Evolutionary conservation across 2,329 filamentous ascomycete species (phyloP).

Genomic region (Xylaria sp.): DNA sequence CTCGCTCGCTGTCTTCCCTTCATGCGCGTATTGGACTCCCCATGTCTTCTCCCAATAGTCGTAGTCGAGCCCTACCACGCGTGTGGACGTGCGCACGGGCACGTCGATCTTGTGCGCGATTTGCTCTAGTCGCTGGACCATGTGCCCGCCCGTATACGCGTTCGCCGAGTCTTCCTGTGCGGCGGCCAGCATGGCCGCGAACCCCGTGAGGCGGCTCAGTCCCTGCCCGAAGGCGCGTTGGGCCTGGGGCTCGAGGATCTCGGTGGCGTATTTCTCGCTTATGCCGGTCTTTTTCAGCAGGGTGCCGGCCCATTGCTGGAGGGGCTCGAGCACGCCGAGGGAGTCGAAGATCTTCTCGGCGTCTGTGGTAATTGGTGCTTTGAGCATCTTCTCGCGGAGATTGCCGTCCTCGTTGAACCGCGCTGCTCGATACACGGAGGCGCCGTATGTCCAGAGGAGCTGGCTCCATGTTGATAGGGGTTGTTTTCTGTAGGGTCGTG

Average conservation of each 20-base stretch:
- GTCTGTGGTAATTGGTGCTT: conserved; percentile 20
- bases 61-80: not conserved
- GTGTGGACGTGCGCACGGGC: conserved; percentile 2
- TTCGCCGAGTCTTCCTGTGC: conserved; percentile 38
- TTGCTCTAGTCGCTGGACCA: conserved; percentile 12
- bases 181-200: conserved; percentile 35
- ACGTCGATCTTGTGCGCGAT: conserved; percentile 11
- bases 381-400: conserved; percentile 10
- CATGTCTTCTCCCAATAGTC: not conserved
- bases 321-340: conserved; percentile 26
- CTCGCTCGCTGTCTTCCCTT: not conserved
- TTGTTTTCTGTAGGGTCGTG: conserved; percentile 38
- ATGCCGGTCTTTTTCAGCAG: conserved; percentile 33
- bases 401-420: not conserved
- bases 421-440: not conserved
- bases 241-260: conserved; percentile 39
- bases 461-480: conserved; percentile 32
- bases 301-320: conserved; percentile 22
- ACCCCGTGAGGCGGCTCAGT: conserved; percentile 26
- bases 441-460: conserved; percentile 39
- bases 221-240: conserved; percentile 30
- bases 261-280: conserved; percentile 34
- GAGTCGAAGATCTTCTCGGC: conserved; percentile 32
- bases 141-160: conserved; percentile 35
- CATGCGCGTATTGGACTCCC: not conserved